Conservation (phyloP, 225 moss, liverwort and hornwort species). For the Pseudisothecium myosuroides region DNA sequence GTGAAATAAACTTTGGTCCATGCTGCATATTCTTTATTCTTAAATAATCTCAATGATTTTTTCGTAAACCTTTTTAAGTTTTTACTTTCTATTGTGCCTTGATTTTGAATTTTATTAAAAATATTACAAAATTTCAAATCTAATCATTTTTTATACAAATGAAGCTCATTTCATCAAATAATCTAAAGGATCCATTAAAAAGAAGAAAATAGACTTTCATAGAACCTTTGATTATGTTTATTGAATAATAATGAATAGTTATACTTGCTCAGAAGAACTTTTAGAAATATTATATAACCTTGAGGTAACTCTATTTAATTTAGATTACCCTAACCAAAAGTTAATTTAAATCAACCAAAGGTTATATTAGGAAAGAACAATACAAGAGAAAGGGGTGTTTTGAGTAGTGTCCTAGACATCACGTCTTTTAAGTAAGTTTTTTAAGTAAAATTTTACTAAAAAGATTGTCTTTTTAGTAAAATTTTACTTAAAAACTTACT, state of each 20-base stretch:
- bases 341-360: not conserved
- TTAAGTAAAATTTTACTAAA: no score
- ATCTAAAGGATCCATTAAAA: not conserved
- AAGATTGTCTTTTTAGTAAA: no score
- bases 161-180: not conserved
- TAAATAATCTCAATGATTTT: not conserved
- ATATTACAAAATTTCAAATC: not conserved
- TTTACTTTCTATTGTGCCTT: not conserved
- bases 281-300: not conserved
- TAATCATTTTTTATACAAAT: not conserved
- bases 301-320: not conserved
- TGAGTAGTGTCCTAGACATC: no score
- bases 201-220: not conserved
- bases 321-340: no score
- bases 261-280: not conserved
- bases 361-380: not conserved
- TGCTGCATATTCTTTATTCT: accelerated
- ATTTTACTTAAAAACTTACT: no score
- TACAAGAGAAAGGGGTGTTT: no score
- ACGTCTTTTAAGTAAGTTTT: no score
- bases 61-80: accelerated
- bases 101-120: not conserved
- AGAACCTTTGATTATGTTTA: no score
- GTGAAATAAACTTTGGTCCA: not conserved
- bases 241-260: not conserved